Conservation (phyloP, 495 filamentous ascomycete genomes). For the Ramalina intermedia region DNA sequence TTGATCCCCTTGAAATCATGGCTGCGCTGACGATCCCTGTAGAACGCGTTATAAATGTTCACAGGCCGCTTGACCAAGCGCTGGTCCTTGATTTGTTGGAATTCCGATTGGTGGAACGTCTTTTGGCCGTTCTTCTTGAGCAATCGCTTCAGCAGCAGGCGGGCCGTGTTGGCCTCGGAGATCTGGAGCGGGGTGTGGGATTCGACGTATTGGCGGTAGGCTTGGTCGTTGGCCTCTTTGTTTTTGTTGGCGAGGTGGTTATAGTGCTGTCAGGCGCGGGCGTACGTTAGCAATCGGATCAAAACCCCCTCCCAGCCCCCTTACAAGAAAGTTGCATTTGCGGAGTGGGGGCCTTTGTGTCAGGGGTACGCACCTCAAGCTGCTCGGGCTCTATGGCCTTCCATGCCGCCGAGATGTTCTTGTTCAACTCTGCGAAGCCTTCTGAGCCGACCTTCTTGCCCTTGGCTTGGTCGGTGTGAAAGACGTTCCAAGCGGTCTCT, state of each 20-base stretch:
- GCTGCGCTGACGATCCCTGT: constrained; percentile 27
- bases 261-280: constrained; percentile 24
- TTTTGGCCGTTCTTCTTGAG: background rate
- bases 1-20: constrained; percentile 32
- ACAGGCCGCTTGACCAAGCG: constrained; percentile 37
- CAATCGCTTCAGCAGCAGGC: constrained; percentile 27
- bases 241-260: constrained; percentile 36
- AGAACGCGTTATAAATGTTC: constrained; percentile 30
- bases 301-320: background rate
- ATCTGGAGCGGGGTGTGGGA: constrained; percentile 43
- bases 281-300: background rate
- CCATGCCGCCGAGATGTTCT: constrained; percentile 9
- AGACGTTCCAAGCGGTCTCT: constrained; percentile 12
- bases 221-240: constrained; percentile 27
- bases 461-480: constrained; percentile 13
- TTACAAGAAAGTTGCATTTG: too few relatives aligned
- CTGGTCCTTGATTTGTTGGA: constrained; percentile 34
- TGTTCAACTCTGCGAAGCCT: constrained; percentile 6
- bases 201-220: constrained; percentile 44
- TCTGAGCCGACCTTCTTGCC: background rate
- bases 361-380: constrained; percentile 22
- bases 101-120: background rate
- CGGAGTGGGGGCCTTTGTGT: too few relatives aligned
- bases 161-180: constrained; percentile 47
- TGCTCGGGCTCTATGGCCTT: constrained; percentile 18